A percentile compares a stretch with the other conserved stretches of the same genome.
These are phyloP conservation scores for Lentinula guzmanii DNA, from an alignment of 768 basidiomycete species.

Conservation along the genomic window DNA sequence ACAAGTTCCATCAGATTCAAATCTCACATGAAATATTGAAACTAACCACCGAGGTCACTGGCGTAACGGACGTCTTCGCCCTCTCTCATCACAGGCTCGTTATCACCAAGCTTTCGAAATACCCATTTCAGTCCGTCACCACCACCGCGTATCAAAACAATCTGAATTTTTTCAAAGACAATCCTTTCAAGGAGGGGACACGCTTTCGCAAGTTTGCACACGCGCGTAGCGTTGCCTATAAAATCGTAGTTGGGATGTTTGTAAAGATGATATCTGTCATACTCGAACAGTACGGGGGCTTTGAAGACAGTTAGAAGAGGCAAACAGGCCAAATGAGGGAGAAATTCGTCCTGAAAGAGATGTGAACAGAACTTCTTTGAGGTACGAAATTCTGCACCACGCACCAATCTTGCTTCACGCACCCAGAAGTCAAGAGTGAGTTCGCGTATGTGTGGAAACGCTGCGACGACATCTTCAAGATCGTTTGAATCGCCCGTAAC, in stretches of 20 bases:
- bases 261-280: neutral
- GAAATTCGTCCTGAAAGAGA: neutral
- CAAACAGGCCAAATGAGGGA: neutral
- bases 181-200: neutral
- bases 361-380: neutral
- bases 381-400: neutral
- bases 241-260: neutral
- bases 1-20: neutral
- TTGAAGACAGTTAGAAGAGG: neutral
- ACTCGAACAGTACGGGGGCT: neutral
- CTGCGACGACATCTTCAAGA: neutral
- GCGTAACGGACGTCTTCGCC: neutral
- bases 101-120: neutral
- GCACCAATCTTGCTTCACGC: neutral
- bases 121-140: neutral
- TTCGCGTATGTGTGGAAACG: neutral
- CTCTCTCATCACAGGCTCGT: neutral
- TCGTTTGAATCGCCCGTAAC: neutral
- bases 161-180: neutral
- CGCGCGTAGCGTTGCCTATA: neutral
- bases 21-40: neutral
- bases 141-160: neutral
- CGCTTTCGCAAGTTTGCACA: neutral
- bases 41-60: neutral
- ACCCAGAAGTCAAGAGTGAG: neutral